These are phyloP conservation scores for Syzygium jambos DNA, from an alignment of 345 rosid species.

Conservation along the genomic window DNA sequence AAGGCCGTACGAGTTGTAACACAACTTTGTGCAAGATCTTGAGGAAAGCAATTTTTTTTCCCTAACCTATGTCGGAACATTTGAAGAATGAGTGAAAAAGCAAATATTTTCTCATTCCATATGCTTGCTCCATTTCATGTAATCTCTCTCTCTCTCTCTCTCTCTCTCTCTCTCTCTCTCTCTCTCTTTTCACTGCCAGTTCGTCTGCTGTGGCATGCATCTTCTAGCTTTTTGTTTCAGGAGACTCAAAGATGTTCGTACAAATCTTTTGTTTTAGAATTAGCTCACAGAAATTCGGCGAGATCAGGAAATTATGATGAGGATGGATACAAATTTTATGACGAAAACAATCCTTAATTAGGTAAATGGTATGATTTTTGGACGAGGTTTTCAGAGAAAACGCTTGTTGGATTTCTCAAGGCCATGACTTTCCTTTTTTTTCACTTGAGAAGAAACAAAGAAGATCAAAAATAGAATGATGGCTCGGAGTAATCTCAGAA, in stretches of 20 bases:
- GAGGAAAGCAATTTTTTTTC: neutral
- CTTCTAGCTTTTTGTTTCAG: neutral
- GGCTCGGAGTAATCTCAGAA: neutral
- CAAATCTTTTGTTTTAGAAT: neutral
- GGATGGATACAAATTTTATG: neutral
- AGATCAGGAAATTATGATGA: neutral
- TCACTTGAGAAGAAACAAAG: neutral
- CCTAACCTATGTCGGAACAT: neutral
- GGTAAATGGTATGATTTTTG: neutral
- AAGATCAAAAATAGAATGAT: neutral
- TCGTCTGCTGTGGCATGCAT: neutral
- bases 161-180: neutral
- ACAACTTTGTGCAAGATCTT: neutral
- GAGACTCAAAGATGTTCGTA: neutral
- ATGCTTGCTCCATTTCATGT: neutral
- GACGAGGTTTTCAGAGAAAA: neutral
- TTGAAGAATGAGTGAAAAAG: neutral
- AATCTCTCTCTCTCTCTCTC: neutral
- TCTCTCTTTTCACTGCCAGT: neutral
- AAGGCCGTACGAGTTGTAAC: neutral
- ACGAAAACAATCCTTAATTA: neutral
- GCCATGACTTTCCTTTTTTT: neutral
- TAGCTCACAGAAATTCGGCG: neutral
- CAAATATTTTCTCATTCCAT: neutral
- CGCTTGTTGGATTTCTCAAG: neutral